Evolutionary conservation across 257 asterid species (phyloP).

Genomic region (Fraxinus americana): DNA sequence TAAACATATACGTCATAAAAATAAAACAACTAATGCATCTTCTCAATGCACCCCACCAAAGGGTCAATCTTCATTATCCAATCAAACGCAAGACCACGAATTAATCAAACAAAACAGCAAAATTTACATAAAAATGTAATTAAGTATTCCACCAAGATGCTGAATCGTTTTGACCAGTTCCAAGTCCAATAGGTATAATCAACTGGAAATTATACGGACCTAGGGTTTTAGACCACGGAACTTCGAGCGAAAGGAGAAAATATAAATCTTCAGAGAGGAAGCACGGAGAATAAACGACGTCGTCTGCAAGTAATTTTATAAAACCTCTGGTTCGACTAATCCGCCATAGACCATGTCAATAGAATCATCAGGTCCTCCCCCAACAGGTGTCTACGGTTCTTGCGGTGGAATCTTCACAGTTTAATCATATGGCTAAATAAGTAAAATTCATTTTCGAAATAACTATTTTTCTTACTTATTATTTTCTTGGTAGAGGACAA

Average conservation of each 20-base stretch:
- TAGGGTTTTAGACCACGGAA: constrained; percentile 52
- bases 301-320: constrained; percentile 25
- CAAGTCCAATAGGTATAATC: background rate
- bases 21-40: background rate
- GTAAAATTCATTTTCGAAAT: no score
- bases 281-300: constrained; percentile 23
- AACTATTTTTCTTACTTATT: no score
- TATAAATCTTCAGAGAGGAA: constrained; percentile 10
- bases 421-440: constrained; percentile 16
- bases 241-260: constrained; percentile 10
- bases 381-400: constrained; percentile 25
- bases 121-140: background rate
- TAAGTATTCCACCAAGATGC: background rate
- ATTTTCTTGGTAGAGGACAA: no score
- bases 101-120: background rate
- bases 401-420: constrained; percentile 44
- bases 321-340: constrained; percentile 32
- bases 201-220: constrained; percentile 33
- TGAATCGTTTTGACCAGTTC: constrained; percentile 10
- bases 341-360: constrained; percentile 46
- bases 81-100: background rate
- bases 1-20: background rate
- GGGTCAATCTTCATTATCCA: background rate
- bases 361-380: constrained; percentile 27
- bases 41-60: background rate